Percentiles rank a stretch among this genome's conserved stretches.
These are phyloP conservation scores for Protomyces arabidopsidicola DNA, from an alignment of 1,139 yeast genomes.

Conservation along the genomic window DNA sequence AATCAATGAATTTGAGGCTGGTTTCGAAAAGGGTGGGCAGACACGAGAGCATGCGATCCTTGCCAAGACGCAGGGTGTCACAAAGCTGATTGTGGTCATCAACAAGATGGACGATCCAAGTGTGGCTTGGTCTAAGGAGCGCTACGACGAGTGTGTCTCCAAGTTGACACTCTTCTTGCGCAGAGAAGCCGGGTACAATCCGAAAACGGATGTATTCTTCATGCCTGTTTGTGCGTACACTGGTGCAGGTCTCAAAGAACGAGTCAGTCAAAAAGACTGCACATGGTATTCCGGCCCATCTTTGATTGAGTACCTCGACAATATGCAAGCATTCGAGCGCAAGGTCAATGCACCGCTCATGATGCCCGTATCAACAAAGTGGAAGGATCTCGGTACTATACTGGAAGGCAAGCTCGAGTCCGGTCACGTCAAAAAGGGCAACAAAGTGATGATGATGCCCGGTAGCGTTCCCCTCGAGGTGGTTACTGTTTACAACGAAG, in stretches of 20 bases:
- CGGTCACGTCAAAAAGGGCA: conserved; percentile 82
- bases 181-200: conserved; percentile 78
- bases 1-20: conserved; percentile 99
- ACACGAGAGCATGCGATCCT: conserved; percentile 97
- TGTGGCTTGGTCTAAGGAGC: conserved; percentile 86
- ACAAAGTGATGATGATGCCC: conserved; percentile 81
- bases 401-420: conserved; percentile 98
- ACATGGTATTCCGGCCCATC: conserved; percentile 97
- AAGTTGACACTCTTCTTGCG: conserved; percentile 65
- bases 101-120: conserved; percentile 99
- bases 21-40: conserved; percentile 98
- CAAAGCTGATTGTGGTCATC: conserved; percentile 84
- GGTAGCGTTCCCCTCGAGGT: conserved; percentile 79
- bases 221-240: conserved; percentile 99
- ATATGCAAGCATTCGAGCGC: conserved; percentile 75
- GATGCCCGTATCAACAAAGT: conserved; percentile 91
- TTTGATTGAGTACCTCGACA: conserved; percentile 80
- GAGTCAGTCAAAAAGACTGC: conserved; percentile 63
- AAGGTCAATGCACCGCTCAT: conserved; percentile 90
- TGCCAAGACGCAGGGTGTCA: conserved; percentile 98
- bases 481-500: conserved; percentile 80
- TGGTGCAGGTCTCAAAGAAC: conserved; percentile 92
- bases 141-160: conserved; percentile 90
- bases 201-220: conserved; percentile 57
- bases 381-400: conserved; percentile 83